Evolutionary conservation across 2,329 filamentous ascomycete species (phyloP).

Genomic region (Talaromyces sp.): DNA sequence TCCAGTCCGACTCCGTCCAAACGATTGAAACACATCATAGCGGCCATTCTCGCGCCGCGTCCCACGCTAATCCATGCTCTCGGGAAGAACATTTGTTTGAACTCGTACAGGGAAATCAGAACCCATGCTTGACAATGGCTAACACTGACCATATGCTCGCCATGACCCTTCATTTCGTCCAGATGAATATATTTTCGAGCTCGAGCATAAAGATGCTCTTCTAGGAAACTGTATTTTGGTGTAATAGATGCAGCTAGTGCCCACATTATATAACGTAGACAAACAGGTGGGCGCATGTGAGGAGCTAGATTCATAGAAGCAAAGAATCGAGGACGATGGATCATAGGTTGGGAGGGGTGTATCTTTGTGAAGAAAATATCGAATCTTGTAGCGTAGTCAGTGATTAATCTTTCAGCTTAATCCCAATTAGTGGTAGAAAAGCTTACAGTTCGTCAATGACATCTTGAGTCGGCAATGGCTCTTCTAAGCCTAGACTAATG

Average conservation of each 20-base stretch:
- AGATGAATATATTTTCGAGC: constrained; percentile 85
- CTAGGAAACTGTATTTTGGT: constrained; percentile 74
- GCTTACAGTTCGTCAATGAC: constrained; percentile 78
- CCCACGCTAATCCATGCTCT: constrained; percentile 92
- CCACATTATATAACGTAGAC: constrained; percentile 93
- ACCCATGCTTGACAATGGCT: constrained; percentile 82
- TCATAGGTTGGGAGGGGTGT: constrained; percentile 79
- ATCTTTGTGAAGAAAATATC: constrained; percentile 86
- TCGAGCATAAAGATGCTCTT: constrained; percentile 84
- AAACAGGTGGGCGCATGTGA: constrained; percentile 78
- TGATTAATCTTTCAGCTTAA: background rate
- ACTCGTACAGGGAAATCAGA: constrained; percentile 79
- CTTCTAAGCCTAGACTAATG: constrained; percentile 75
- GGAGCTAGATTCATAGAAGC: constrained; percentile 88
- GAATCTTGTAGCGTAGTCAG: constrained; percentile 53
- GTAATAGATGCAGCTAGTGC: constrained; percentile 80
- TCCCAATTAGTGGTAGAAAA: background rate
- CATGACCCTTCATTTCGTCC: constrained; percentile 88
- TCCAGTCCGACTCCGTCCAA: constrained; percentile 78
- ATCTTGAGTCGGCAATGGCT: constrained; percentile 72
- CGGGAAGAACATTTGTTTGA: constrained; percentile 97
- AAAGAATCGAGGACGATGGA: constrained; percentile 82
- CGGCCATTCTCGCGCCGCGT: constrained; percentile 69
- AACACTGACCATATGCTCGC: constrained; percentile 81
- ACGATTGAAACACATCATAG: constrained; percentile 91